Evolutionary conservation across 495 filamentous ascomycete genomes (phyloP).

Genomic region (Tuber microsphaerosporum): DNA sequence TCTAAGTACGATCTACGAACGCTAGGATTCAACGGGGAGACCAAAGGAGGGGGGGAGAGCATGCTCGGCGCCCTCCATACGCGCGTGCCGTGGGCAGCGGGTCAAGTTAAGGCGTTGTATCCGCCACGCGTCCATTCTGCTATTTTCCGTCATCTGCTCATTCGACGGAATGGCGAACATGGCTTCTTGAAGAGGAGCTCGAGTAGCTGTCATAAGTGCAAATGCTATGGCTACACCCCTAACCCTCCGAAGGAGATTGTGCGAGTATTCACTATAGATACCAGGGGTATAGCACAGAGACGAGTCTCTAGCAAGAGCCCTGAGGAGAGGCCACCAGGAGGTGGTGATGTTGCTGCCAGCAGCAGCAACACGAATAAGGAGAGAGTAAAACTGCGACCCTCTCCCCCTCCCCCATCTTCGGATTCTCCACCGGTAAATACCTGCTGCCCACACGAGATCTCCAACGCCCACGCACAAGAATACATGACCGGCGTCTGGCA

Average conservation of each 20-base stretch:
- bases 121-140: background rate
- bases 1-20: background rate
- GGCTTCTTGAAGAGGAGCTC: background rate
- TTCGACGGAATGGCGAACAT: background rate
- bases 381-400: background rate
- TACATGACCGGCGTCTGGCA: slow-evolving; percentile 62
- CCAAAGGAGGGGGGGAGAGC: background rate
- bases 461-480: slow-evolving; percentile 61
- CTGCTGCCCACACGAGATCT: slow-evolving; percentile 83
- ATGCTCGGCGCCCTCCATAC: background rate
- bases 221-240: background rate
- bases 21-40: background rate
- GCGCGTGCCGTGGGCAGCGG: background rate
- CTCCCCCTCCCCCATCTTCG: background rate
- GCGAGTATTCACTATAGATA: no score
- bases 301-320: background rate
- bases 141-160: background rate
- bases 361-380: background rate
- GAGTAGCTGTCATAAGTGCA: background rate
- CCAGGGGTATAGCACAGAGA: background rate
- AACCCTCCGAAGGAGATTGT: background rate
- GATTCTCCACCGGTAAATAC: slow-evolving; percentile 38
- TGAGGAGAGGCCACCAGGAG: background rate
- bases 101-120: background rate
- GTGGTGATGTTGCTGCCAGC: background rate